These are phyloP conservation scores for Pelargonium australe DNA, from an alignment of 441 rosid genomes.

Conservation along the genomic window DNA sequence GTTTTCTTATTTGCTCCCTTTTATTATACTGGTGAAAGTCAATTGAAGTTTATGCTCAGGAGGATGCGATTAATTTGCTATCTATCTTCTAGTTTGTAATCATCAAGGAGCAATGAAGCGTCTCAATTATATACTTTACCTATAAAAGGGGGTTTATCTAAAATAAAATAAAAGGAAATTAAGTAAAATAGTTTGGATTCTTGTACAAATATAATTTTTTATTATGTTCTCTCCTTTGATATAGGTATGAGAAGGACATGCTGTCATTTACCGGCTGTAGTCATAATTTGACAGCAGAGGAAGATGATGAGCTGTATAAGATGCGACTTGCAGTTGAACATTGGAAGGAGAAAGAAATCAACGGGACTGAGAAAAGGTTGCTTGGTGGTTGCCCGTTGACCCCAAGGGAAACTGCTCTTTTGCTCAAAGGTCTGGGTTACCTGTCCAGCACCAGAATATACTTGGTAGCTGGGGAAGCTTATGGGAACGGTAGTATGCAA, in stretches of 20 bases:
- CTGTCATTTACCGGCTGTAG: constrained; percentile 95
- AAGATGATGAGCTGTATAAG: constrained; percentile 63
- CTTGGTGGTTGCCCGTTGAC: constrained; percentile 87
- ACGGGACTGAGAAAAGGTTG: constrained; percentile 82
- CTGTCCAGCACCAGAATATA: constrained; percentile 67
- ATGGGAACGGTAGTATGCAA: constrained; percentile 78
- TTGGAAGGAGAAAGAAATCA: constrained; percentile 94
- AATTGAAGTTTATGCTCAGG: no score
- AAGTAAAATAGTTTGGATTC: no score
- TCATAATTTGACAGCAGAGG: constrained; percentile 67
- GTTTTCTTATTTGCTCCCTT: no score
- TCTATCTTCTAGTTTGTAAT: no score
- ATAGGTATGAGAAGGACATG: constrained; percentile 95
- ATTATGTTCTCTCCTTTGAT: constrained; percentile 1
- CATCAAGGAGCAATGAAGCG: no score
- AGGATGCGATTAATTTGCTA: no score
- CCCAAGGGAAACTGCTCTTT: constrained; percentile 84
- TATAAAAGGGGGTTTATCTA: no score
- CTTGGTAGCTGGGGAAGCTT: constrained; percentile 87
- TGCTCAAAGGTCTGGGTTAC: constrained; percentile 68
- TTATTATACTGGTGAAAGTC: no score
- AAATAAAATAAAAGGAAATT: no score
- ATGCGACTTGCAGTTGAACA: constrained; percentile 81
- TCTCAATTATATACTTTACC: no score
- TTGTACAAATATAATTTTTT: neutral